Base-by-base conservation (phyloP, 805 yeast genomes). In the Wickerhamiella nectarea region DNA sequence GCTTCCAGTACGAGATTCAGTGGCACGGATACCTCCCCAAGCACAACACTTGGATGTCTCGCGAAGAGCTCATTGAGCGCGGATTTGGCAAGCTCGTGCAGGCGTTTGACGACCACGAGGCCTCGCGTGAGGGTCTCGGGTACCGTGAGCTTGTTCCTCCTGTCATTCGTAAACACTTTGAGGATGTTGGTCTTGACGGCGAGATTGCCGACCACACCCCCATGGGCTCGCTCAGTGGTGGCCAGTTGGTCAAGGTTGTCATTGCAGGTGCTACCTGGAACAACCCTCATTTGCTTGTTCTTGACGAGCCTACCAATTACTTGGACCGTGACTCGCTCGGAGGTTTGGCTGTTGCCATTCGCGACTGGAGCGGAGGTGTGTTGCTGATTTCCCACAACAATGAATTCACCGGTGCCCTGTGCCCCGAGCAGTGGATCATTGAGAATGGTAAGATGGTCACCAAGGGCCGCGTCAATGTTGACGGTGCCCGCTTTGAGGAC, bases 261-360 rank as follows among this genome's bases (percentile, higher is more conserved):
- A 89, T 89, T 68, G 97, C 97, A 11, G 98, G 97, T 66, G 96
- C 97, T 51, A 89, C 89, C 91, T 89, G 98, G 98, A 89, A 91
- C 67, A 91, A 89, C 61, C 98, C 98, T 15, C 98, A 89, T 64
- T 74, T 89, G 64, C 74, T 89, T 51, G 98, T 89, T 35, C 72
- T 89, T 49, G 98, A 89, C 66, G 98, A 89, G 74, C 98, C 98
- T 62, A 89, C 97, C 58, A 89, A 89, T 69, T 89, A 91, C 71
- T 71, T 89, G 67, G 98, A 89, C 66, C 80, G 98, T 71, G 98
- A 89, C 63, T 87, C 97, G 20, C 72, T 89, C 50, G 98, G 97
- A 64, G 98, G 96, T 38, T 72, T 89, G 54, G 97, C 98, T 22
- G 77, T 89, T 56, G 98, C 98, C 41, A 91, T 89, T 59, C 79